phyloP scores from a whole-genome alignment of 306 rosid genomes.

The Mucuna pruriens region DNA sequence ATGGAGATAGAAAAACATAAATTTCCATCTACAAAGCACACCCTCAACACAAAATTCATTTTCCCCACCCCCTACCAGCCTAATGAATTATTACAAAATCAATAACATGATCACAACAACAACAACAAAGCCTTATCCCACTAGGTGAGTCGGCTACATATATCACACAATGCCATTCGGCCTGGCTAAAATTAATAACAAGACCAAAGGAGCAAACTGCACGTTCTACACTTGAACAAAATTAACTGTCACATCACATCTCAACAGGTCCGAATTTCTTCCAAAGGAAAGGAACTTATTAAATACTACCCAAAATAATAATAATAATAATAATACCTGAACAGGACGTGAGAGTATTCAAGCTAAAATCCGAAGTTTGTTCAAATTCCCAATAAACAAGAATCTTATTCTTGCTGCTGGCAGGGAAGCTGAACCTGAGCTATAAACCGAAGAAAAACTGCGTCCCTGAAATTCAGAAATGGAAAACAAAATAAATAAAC shows the following conservation, averaged over 20 bases:
- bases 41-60: conserved; percentile 30
- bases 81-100: conserved; percentile 27
- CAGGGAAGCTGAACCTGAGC: conserved; percentile 38
- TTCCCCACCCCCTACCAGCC: conserved; percentile 15
- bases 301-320: not conserved
- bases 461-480: conserved; percentile 48
- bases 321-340: conserved; percentile 37
- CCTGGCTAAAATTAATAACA: too few relatives aligned
- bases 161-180: too few relatives aligned
- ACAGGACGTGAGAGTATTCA: conserved; percentile 7
- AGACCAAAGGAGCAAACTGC: not conserved
- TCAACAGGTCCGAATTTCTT: conserved; percentile 29
- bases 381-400: conserved; percentile 35
- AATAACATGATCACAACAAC: not conserved
- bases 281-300: not conserved
- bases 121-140: too few relatives aligned
- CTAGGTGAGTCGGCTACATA: too few relatives aligned
- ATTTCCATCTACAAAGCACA: not conserved
- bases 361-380: conserved; percentile 38
- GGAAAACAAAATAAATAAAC: not conserved
- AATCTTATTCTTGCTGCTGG: conserved; percentile 17
- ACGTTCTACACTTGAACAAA: not conserved
- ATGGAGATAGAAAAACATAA: not conserved
- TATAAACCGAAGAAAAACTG: conserved; percentile 41
- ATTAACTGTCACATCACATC: conserved; percentile 30